These are phyloP conservation scores for Parastagonospora avenae DNA, from an alignment of 2,329 filamentous ascomycete species.

Conservation along the genomic window DNA sequence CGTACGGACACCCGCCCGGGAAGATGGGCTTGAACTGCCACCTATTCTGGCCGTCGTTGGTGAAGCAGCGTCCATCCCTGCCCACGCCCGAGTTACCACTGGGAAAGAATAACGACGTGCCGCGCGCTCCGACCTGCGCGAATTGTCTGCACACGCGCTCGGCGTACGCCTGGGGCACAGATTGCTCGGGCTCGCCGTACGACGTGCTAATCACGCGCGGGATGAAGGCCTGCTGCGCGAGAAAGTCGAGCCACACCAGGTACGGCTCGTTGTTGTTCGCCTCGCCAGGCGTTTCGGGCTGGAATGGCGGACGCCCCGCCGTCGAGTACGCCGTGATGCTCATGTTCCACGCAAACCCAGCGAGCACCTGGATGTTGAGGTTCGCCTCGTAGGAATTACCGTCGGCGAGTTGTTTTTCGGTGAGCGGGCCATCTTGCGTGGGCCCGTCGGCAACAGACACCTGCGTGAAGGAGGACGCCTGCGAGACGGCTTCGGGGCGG, in stretches of 20 bases:
- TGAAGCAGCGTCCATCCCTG: slow-evolving; percentile 56
- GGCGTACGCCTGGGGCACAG: slow-evolving; percentile 65
- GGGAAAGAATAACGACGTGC: slow-evolving; percentile 67
- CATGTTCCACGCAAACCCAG: slow-evolving; percentile 60
- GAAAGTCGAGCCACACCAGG: slow-evolving; percentile 64
- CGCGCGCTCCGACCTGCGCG: slow-evolving; percentile 69
- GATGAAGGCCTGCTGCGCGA: slow-evolving; percentile 61
- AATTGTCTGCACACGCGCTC: slow-evolving; percentile 67
- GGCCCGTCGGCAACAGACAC: slow-evolving; percentile 62
- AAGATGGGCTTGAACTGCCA: slow-evolving; percentile 66
- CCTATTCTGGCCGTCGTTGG: slow-evolving; percentile 63
- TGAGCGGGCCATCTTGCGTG: slow-evolving; percentile 52
- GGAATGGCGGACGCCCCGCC: slow-evolving; percentile 61
- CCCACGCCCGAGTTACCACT: slow-evolving; percentile 67
- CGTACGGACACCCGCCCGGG: slow-evolving; percentile 70
- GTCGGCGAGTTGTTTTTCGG: slow-evolving; percentile 30
- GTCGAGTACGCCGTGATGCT: slow-evolving; percentile 65
- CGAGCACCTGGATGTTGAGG: slow-evolving; percentile 66
- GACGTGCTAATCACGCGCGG: slow-evolving; percentile 68
- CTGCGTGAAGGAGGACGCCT: slow-evolving; percentile 61
- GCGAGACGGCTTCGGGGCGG: slow-evolving; percentile 55
- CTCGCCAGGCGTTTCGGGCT: slow-evolving; percentile 53
- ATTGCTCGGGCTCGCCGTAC: slow-evolving; percentile 71
- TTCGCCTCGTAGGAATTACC: slow-evolving; percentile 62
- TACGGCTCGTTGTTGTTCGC: slow-evolving; percentile 71